These are phyloP conservation scores for Sequoia sempervirens DNA, from an alignment of 75 land plant genomes.

Conservation along the genomic window DNA sequence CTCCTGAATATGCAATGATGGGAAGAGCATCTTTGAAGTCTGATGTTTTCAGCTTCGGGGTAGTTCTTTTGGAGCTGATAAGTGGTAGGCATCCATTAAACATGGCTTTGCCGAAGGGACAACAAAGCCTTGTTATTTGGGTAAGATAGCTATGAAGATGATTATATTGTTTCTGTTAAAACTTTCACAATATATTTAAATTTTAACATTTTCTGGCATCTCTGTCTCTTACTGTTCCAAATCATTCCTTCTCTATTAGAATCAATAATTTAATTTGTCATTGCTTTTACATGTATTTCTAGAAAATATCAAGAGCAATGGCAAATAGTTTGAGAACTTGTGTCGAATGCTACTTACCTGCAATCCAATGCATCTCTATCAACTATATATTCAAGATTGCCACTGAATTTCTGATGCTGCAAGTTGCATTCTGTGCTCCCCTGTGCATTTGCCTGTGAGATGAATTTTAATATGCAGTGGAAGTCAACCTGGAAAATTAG, in stretches of 20 bases:
- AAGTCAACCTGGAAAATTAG: not conserved
- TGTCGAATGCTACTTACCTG: not conserved
- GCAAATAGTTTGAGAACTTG: not conserved
- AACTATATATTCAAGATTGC: not conserved
- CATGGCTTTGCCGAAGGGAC: constrained; percentile 33
- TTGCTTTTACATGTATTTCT: not conserved
- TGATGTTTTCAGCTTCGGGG: constrained; percentile 95
- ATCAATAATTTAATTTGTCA: not conserved
- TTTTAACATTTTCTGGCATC: not conserved
- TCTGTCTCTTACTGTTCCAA: not conserved
- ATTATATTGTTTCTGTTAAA: not conserved
- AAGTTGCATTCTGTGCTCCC: not conserved
- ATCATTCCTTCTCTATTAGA: not conserved
- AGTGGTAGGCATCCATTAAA: constrained; percentile 67
- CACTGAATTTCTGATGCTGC: not conserved
- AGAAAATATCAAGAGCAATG: not conserved
- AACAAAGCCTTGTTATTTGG: constrained; percentile 82
- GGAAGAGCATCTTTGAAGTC: constrained; percentile 76
- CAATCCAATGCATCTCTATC: not conserved
- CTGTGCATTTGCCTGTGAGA: not conserved
- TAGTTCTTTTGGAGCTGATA: constrained; percentile 86
- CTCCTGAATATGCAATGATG: constrained; percentile 90
- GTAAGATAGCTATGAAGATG: constrained; percentile 25
- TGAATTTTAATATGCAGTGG: not conserved
- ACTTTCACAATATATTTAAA: not conserved